phyloP scores from a whole-genome alignment of 2,329 filamentous ascomycete genomes.

The Fusarium virguliforme region DNA sequence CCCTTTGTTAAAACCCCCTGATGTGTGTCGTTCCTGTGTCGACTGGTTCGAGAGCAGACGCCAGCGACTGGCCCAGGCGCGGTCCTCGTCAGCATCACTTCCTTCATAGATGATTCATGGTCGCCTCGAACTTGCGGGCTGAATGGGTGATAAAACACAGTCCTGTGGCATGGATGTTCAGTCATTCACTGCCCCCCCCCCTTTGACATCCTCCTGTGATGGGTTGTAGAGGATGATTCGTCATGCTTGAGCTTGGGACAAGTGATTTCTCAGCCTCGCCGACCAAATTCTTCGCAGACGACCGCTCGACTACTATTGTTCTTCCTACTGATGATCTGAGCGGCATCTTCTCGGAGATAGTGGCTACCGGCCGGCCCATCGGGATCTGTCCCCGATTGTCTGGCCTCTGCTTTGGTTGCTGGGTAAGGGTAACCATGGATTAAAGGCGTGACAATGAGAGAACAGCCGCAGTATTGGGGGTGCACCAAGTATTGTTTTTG shows the following conservation, averaged over 20 bases:
- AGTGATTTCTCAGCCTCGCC: constrained; percentile 5
- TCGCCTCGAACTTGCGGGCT: constrained; percentile 18
- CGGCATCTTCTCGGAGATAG: constrained; percentile 25
- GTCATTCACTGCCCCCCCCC: not conserved
- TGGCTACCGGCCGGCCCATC: constrained; percentile 33
- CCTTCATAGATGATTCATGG: constrained; percentile 33
- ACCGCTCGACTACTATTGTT: not conserved
- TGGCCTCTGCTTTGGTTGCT: constrained; percentile 20
- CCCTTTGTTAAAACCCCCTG: constrained; percentile 28
- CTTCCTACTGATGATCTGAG: constrained; percentile 17
- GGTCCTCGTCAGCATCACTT: constrained; percentile 24
- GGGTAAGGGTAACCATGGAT: constrained; percentile 13
- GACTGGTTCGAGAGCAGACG: constrained; percentile 28
- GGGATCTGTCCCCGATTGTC: constrained; percentile 28
- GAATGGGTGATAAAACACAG: not conserved
- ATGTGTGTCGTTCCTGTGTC: constrained; percentile 22
- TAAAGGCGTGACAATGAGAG: not conserved
- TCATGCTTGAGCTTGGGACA: not conserved
- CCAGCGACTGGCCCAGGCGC: constrained; percentile 33
- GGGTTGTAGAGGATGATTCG: not conserved
- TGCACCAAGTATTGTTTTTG: too few species aligned
- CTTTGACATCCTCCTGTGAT: constrained; percentile 5
- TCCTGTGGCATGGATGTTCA: constrained; percentile 22
- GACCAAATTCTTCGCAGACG: constrained; percentile 8
- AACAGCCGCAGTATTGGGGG: too few species aligned